Evolutionary conservation across 768 basidiomycete genomes (phyloP).

Genomic region (Xanthoconium stramineum): DNA sequence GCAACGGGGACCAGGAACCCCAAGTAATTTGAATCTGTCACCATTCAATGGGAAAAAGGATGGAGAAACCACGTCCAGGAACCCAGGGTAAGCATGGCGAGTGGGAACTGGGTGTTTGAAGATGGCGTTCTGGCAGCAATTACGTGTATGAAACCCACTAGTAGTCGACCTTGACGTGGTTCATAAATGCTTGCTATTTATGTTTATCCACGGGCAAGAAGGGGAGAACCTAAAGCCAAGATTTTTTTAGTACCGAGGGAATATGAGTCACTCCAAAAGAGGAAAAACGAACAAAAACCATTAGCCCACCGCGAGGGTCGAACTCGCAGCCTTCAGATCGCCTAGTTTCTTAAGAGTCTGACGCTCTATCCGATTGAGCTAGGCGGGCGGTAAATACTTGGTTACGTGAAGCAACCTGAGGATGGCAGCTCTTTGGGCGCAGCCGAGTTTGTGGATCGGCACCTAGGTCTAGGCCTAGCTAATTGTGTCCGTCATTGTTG

Average conservation of each 20-base stretch:
- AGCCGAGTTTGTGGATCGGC: not conserved
- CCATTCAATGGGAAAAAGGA: not conserved
- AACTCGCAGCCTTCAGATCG: slow-evolving; percentile 62
- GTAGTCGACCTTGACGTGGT: too few species aligned
- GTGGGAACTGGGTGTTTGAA: not conserved
- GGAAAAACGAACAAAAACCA: not conserved
- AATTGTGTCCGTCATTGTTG: not conserved
- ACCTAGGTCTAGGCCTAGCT: not conserved
- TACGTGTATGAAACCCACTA: too few species aligned
- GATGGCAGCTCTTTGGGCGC: not conserved
- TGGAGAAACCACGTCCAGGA: not conserved
- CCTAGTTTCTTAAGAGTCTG: slow-evolving; percentile 49
- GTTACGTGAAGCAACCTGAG: not conserved
- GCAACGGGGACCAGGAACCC: not conserved
- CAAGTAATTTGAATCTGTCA: not conserved
- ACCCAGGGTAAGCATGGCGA: not conserved
- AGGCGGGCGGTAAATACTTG: slow-evolving; percentile 40
- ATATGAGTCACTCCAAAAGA: not conserved
- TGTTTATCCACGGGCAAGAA: too few species aligned
- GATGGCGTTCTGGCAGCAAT: not conserved
- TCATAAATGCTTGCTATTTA: too few species aligned
- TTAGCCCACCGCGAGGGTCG: slow-evolving; percentile 64
- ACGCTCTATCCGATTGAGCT: slow-evolving; percentile 70
- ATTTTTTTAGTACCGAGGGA: too few species aligned
- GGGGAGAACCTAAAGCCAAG: too few species aligned